Conservation (phyloP, 2,329 filamentous ascomycete species). For the Podosphaera fusca region DNA sequence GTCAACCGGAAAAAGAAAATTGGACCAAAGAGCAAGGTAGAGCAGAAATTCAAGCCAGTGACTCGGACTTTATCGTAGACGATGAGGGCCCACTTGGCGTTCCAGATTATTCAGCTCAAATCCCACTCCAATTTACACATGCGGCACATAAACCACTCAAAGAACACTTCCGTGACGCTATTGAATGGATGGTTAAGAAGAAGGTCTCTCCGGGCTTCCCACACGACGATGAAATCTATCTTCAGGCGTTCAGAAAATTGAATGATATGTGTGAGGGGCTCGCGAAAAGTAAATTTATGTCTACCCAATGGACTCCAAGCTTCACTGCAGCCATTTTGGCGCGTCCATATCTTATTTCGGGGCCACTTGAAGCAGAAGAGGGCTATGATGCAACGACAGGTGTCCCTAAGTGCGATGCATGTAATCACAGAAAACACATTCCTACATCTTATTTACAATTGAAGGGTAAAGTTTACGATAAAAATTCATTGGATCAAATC, state of each 20-base stretch:
- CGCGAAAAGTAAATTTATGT: conserved; percentile 47
- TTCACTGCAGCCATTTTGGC: conserved; percentile 44
- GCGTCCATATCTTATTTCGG: conserved; percentile 30
- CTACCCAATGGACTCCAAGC: conserved; percentile 41
- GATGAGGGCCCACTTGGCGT: conserved; percentile 32
- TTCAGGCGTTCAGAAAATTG: conserved; percentile 45
- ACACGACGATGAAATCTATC: conserved; percentile 38
- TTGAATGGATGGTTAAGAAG: conserved; percentile 67
- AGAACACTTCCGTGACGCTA: conserved; percentile 48
- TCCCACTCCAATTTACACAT: conserved; percentile 47
- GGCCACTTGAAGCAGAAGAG: conserved; percentile 14
- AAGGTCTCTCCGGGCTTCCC: conserved; percentile 51
- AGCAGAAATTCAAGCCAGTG: conserved; percentile 12
- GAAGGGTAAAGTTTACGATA: conserved; percentile 40
- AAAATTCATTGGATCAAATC: conserved; percentile 41
- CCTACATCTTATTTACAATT: conserved; percentile 42
- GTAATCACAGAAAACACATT: conserved; percentile 44
- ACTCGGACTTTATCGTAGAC: conserved; percentile 37
- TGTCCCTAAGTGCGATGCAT: conserved; percentile 24
- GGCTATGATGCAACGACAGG: conserved; percentile 21
- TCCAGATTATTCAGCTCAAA: conserved; percentile 22
- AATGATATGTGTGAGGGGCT: conserved; percentile 47
- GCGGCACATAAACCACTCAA: conserved; percentile 43
- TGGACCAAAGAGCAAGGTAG: not conserved
- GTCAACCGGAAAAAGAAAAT: conserved; percentile 3